These are phyloP conservation scores for Pyricularia grisea DNA, from an alignment of 2,329 filamentous ascomycete species.

Conservation along the genomic window DNA sequence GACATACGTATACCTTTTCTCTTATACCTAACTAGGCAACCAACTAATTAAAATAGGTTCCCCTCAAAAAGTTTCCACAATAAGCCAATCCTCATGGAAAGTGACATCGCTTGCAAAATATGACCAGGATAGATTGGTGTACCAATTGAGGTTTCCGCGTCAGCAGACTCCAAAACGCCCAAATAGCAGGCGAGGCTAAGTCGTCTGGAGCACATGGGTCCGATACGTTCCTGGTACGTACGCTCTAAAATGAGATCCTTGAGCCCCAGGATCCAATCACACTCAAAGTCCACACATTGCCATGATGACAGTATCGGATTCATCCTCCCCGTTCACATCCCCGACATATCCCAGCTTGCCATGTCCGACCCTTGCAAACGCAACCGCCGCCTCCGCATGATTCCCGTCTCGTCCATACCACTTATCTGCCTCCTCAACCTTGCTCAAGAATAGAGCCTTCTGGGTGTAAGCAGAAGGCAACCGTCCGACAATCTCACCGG, in stretches of 20 bases:
- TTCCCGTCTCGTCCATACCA: constrained; percentile 12
- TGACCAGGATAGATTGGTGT: no score
- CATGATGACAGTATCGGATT: constrained; percentile 12
- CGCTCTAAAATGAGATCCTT: neutral
- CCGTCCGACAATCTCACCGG: constrained; percentile 6
- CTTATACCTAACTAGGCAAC: no score
- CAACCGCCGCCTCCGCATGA: constrained; percentile 12
- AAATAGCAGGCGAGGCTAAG: no score
- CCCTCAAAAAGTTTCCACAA: no score
- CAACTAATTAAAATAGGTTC: no score
- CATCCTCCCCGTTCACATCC: constrained; percentile 17
- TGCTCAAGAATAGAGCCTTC: constrained; percentile 14
- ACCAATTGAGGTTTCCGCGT: no score
- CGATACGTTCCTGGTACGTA: neutral
- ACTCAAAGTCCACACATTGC: constrained; percentile 18
- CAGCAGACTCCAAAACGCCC: no score
- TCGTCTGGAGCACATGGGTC: no score
- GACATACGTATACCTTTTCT: no score
- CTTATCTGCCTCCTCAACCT: constrained; percentile 11
- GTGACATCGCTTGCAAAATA: no score
- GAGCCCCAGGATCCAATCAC: neutral
- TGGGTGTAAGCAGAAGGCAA: constrained; percentile 15
- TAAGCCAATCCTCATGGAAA: no score
- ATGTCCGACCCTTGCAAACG: constrained; percentile 14
- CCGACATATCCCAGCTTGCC: constrained; percentile 19